A percentile compares a stretch with the other conserved stretches of the same genome.
phyloP scores from a whole-genome alignment of 805 yeast species.

The Cyberlindnera galapagoensis region DNA sequence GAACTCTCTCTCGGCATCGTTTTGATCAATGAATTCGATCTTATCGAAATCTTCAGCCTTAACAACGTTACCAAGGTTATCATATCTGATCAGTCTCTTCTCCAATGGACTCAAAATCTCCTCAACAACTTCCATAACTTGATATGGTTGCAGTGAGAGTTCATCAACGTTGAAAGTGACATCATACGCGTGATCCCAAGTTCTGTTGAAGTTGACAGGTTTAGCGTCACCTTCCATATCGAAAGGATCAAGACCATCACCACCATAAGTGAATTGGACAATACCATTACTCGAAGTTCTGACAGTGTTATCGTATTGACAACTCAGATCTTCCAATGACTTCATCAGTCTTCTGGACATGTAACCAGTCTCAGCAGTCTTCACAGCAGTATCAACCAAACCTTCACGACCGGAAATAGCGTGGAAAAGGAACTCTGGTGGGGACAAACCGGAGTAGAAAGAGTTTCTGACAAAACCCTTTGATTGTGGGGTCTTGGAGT shows the following conservation, averaged over 20 bases:
- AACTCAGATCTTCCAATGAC: slow-evolving; percentile 90
- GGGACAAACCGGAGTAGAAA: slow-evolving; percentile 86
- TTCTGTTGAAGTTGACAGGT: slow-evolving; percentile 89
- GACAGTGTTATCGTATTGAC: slow-evolving; percentile 90
- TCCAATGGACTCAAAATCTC: slow-evolving; percentile 56
- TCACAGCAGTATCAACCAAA: slow-evolving; percentile 97
- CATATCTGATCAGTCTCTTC: slow-evolving; percentile 53
- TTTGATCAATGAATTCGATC: slow-evolving; percentile 69
- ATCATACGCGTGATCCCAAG: slow-evolving; percentile 89
- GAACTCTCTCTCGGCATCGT: slow-evolving; percentile 83
- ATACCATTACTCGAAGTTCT: slow-evolving; percentile 94
- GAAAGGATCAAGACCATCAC: slow-evolving; percentile 95
- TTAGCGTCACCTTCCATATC: slow-evolving; percentile 99
- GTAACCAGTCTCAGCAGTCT: slow-evolving; percentile 98
- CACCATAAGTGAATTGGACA: slow-evolving; percentile 97
- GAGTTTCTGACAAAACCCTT: slow-evolving; percentile 97
- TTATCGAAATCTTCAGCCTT: slow-evolving; percentile 37
- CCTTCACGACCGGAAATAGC: slow-evolving; percentile 99
- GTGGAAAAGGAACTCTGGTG: slow-evolving; percentile 96
- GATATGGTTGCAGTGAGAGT: slow-evolving; percentile 59
- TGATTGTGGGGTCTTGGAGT: slow-evolving; percentile 94
- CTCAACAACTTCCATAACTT: slow-evolving; percentile 52
- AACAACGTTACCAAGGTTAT: slow-evolving; percentile 59
- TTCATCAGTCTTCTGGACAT: slow-evolving; percentile 98
- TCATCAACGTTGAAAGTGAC: slow-evolving; percentile 56